phyloP scores from a whole-genome alignment of 768 basidiomycete species.

The Pilatotrama ljubarskyi region DNA sequence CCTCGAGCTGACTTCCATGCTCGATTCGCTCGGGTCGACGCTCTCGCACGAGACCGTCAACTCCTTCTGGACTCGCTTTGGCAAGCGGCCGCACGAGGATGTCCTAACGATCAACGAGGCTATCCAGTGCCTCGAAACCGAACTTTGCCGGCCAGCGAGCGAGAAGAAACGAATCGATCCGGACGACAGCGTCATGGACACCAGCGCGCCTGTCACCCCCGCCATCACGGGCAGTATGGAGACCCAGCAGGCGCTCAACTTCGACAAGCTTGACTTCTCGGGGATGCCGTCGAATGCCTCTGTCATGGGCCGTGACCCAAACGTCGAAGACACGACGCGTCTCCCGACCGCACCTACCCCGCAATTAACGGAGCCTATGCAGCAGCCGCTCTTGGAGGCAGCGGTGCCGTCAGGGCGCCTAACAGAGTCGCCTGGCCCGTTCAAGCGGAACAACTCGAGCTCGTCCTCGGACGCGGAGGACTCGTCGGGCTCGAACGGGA shows the following conservation, averaged over 20 bases:
- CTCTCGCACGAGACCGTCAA: slow-evolving; percentile 77
- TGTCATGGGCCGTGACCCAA: slow-evolving; percentile 7
- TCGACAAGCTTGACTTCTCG: slow-evolving; percentile 63
- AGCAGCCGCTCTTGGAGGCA: slow-evolving; percentile 41
- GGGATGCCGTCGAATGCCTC: slow-evolving; percentile 45
- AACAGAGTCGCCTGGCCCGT: slow-evolving; percentile 15
- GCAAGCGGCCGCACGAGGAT: slow-evolving; percentile 62
- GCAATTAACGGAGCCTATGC: slow-evolving; percentile 47
- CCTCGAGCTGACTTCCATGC: slow-evolving; percentile 90
- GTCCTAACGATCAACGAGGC: slow-evolving; percentile 79
- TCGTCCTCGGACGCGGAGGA: slow-evolving; percentile 51
- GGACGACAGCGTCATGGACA: slow-evolving; percentile 44
- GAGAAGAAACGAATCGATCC: slow-evolving; percentile 69
- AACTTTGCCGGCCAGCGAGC: slow-evolving; percentile 68
- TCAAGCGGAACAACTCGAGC: slow-evolving; percentile 36
- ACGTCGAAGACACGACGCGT: slow-evolving; percentile 8
- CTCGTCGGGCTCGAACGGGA: slow-evolving; percentile 26
- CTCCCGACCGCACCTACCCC: slow-evolving; percentile 24
- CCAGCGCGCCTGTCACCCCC: slow-evolving; percentile 57
- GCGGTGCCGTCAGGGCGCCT: slow-evolving; percentile 29
- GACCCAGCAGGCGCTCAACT: slow-evolving; percentile 34
- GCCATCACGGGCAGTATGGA: slow-evolving; percentile 45
- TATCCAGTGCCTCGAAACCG: slow-evolving; percentile 82
- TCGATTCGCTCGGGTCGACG: slow-evolving; percentile 95
- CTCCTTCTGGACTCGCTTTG: slow-evolving; percentile 74